Percentiles rank a stretch among this genome's conserved stretches.
phyloP scores from a whole-genome alignment of 805 yeast genomes.

The Metschnikowia aberdeeniae region DNA sequence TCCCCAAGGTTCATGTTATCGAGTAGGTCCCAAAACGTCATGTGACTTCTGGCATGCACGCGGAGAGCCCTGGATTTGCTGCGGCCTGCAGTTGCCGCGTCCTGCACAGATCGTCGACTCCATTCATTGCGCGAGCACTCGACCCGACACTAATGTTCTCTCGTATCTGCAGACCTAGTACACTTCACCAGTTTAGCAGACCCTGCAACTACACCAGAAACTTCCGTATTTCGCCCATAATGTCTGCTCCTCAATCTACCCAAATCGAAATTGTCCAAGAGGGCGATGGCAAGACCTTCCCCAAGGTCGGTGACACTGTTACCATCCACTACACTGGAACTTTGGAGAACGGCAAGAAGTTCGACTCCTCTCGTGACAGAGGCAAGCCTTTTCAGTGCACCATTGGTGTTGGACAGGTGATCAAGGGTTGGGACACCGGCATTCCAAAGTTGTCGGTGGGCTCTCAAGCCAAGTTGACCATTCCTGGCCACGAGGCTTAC shows the following conservation, averaged over 20 bases:
- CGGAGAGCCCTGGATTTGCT: too few relatives aligned
- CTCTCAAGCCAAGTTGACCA: constrained; percentile 86
- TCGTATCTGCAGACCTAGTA: constrained; percentile 10
- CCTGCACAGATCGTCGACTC: constrained; percentile 3
- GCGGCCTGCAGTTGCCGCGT: background rate
- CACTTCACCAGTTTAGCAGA: constrained; percentile 8
- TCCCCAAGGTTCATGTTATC: too few relatives aligned
- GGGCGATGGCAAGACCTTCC: constrained; percentile 87
- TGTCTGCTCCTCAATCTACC: constrained; percentile 41
- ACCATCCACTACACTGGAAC: constrained; percentile 96
- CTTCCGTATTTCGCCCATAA: constrained; percentile 10
- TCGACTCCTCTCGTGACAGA: constrained; percentile 93
- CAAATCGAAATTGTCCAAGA: constrained; percentile 41
- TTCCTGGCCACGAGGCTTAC: constrained; percentile 91
- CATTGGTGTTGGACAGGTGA: constrained; percentile 95
- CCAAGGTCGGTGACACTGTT: constrained; percentile 81
- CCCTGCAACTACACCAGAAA: constrained; percentile 5
- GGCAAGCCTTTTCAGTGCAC: constrained; percentile 91
- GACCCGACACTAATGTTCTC: constrained; percentile 7
- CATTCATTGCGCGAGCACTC: constrained; percentile 1
- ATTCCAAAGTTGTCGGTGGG: constrained; percentile 91
- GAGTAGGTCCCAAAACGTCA: too few relatives aligned
- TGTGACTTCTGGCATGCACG: too few relatives aligned
- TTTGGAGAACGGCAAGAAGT: constrained; percentile 90
- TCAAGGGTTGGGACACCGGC: constrained; percentile 95